phyloP scores from a whole-genome alignment of 352 stramenopile species.

The Phytophthora agathidicida region DNA sequence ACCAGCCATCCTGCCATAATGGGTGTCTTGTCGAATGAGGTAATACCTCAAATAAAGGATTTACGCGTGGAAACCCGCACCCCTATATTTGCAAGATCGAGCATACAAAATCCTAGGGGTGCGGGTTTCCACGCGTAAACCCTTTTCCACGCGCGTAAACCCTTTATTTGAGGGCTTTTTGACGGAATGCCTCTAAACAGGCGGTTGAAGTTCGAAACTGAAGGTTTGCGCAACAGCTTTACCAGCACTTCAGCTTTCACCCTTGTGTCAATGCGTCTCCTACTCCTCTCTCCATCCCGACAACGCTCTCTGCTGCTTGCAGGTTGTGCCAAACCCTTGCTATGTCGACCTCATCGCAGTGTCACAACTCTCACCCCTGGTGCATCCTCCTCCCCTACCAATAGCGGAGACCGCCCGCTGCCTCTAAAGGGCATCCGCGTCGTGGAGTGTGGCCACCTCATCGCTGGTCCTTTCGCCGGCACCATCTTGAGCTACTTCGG shows the following conservation, averaged over 20 bases:
- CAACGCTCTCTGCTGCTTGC: constrained; percentile 15
- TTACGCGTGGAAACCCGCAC: too few species aligned
- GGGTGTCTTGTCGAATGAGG: too few species aligned
- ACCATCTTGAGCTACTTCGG: constrained; percentile 91
- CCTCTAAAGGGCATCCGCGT: constrained; percentile 78
- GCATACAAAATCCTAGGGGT: too few species aligned
- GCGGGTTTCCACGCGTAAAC: too few species aligned
- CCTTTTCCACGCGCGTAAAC: too few species aligned
- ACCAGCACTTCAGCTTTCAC: constrained; percentile 23
- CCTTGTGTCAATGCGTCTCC: constrained; percentile 2
- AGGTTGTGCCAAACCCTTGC: constrained; percentile 2
- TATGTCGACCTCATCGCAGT: constrained; percentile 16
- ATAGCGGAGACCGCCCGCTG: constrained; percentile 34
- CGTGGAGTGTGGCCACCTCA: constrained; percentile 82
- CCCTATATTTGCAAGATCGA: too few species aligned
- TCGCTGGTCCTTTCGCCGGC: constrained; percentile 79
- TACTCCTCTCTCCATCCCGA: constrained; percentile 1
- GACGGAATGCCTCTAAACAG: neutral
- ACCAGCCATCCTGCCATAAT: constrained; percentile 29
- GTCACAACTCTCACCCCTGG: constrained; percentile 43
- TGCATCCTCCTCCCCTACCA: constrained; percentile 12
- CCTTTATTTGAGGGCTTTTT: too few species aligned
- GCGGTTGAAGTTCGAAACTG: constrained; percentile 36
- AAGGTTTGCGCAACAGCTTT: constrained; percentile 22
- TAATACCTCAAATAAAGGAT: too few species aligned